phyloP scores from a whole-genome alignment of 345 rosid genomes.

The Gossypium australe region DNA sequence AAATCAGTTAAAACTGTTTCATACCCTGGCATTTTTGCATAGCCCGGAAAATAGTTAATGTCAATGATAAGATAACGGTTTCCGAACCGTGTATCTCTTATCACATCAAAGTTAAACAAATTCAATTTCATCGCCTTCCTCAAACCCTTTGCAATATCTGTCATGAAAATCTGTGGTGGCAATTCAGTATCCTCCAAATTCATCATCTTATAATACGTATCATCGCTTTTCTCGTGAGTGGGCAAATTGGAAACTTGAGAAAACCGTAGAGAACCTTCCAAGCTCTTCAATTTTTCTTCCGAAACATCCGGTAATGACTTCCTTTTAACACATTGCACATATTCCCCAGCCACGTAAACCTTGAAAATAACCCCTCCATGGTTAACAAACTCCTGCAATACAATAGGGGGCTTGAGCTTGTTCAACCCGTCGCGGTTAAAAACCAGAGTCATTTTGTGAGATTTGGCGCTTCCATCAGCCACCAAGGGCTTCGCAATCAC shows the following conservation, averaged over 20 bases:
- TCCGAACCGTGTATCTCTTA: conserved; percentile 43
- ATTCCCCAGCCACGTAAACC: conserved; percentile 52
- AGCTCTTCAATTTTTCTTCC: conserved; percentile 35
- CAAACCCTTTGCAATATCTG: conserved; percentile 43
- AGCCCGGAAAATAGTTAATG: conserved; percentile 65
- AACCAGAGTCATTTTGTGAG: conserved; percentile 56
- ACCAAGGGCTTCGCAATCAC: conserved; percentile 59
- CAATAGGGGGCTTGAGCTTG: conserved; percentile 48
- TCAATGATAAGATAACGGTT: conserved; percentile 53
- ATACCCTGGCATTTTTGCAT: conserved; percentile 53
- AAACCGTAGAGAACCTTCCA: conserved; percentile 42
- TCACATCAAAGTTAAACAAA: conserved; percentile 62
- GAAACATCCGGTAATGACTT: conserved; percentile 55
- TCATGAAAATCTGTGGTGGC: conserved; percentile 42
- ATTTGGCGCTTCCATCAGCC: conserved; percentile 50
- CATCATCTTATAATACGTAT: conserved; percentile 30
- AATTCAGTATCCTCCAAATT: conserved; percentile 37
- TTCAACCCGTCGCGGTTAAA: conserved; percentile 49
- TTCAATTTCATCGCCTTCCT: conserved; percentile 43
- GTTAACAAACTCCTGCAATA: conserved; percentile 59
- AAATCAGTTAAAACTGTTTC: conserved; percentile 49
- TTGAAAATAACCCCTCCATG: conserved; percentile 68
- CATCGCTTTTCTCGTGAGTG: conserved; percentile 26
- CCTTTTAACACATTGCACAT: conserved; percentile 52
- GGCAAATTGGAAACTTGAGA: conserved; percentile 55